Base-by-base conservation (phyloP, 2,329 filamentous ascomycete genomes). In the Camillea tinctor region DNA sequence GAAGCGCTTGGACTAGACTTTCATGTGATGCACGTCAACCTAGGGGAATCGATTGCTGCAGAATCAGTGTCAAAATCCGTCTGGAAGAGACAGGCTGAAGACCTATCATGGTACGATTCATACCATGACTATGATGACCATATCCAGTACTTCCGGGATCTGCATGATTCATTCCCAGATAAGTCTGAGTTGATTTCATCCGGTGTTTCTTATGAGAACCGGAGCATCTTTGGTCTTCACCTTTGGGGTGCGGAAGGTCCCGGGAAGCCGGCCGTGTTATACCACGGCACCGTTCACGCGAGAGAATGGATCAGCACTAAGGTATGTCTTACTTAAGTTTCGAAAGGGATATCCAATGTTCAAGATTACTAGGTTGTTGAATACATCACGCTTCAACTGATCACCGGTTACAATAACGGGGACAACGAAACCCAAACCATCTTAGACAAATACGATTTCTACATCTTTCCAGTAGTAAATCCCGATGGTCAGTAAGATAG, bases 401-500 rank as follows among this genome's bases (percentile, higher is more conserved):
- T 84, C 51, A 74, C 74, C 13, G 76, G 75, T 24, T 81, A 81
- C 56, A 68, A 68, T 54, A 69, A 66, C 6, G 71, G 69, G 6
- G 74, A 77, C 51, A 66, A 72, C 5, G 68, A 71, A 8, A 73
- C 77, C 17, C 74, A 71, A 54, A 70, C 74, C 1, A 77, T 81
- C 59, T 75, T 87, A 44, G 78, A 87, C 71, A 81, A 77, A 54
- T 86, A 84, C 65, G 88, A 90, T 73, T 87, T 87, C 65, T 88
- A 87, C 71, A 80, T 90, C 65, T 79, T 88, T 61, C 85, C 86
- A 2, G 74, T 88, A 22, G 84, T 86, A 17, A 88, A 88, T 68
- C 84, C 84, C 0, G 85, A 88, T 58, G 84, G 81, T 82, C 69
- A 67, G 75, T 57, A 15, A n/a, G 40, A 6, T n/a, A n/a, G 22